Base-by-base conservation (phyloP, 1,284 basidiomycete genomes). In the Marasmius fiardii region DNA sequence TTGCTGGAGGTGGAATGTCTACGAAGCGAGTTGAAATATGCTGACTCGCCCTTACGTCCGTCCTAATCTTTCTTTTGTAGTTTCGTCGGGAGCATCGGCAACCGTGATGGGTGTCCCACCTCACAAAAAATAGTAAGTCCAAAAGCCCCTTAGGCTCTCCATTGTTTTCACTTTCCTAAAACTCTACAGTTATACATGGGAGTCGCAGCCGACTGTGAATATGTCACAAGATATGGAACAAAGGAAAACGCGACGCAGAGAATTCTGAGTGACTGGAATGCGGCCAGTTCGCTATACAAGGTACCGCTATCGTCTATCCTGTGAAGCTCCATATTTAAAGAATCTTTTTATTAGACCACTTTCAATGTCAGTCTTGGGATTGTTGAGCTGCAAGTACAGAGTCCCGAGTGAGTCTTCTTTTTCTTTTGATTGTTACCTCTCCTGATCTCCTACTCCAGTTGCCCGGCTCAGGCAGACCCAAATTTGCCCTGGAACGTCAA, bases 291-390 rank as follows among this genome's bases (percentile, higher is more conserved):
- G 1, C 71, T 95, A 28, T 96, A 94, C 74, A 89, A 88, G 74
- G 82, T 81, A 53, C 49, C 43, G 35, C 49, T 35, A 41, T 39
- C 51, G 47, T n/a, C 28, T 37, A 14, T 48, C 12, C 31, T 47
- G n/a, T 48, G 49, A 48, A 28, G 44, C 51, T n/a, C 31, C 28
- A 20, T 45, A 61, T n/a, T n/a, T n/a, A 31, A 31, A 31, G 5
- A 31, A 31, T 10, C 67, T 28, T 18, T 43, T 37, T 18, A n/a
- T n/a, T 58, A 75, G 77, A 71, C 74, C 5, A 92, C 90, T 0
- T 95, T 95, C 76, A 94, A 93, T 64, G 78, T 95, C 63, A 90
- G 88, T 58, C 78, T 97, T 33, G 93, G 92, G 3, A 92, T 95
- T 45, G 78, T 92, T 53, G 87, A 93, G 66, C 76, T 93, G 50